These are phyloP conservation scores for Blastobotrys capitulatus DNA, from an alignment of 1,139 yeast species.

Conservation along the genomic window DNA sequence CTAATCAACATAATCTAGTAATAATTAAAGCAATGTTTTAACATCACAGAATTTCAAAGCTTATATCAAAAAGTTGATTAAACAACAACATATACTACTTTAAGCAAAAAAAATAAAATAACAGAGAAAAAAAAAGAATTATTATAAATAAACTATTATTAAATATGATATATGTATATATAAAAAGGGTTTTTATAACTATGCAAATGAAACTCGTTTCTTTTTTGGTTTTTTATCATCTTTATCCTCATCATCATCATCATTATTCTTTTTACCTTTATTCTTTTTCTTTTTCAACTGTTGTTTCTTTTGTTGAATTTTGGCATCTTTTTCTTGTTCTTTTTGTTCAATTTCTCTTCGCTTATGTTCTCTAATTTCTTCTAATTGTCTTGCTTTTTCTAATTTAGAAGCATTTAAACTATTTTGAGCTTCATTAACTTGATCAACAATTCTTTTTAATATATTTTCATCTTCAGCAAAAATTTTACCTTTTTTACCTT, in stretches of 20 bases:
- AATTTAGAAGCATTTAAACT: constrained; percentile 81
- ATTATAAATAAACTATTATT: not conserved
- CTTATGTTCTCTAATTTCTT: constrained; percentile 82
- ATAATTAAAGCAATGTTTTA: too few species aligned
- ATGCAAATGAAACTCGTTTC: constrained; percentile 27
- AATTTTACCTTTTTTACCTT: constrained; percentile 68
- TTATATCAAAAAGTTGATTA: too few species aligned
- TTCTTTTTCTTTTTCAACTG: constrained; percentile 58
- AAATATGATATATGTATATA: not conserved
- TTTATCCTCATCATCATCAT: constrained; percentile 5
- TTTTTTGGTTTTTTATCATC: constrained; percentile 9
- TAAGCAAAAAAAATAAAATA: not conserved
- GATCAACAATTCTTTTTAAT: constrained; percentile 63
- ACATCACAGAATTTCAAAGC: too few species aligned
- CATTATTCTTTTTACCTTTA: constrained; percentile 14
- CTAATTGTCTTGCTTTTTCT: constrained; percentile 83
- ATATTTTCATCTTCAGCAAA: constrained; percentile 68
- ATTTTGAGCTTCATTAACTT: constrained; percentile 79
- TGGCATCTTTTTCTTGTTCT: constrained; percentile 62
- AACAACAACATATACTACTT: too few species aligned
- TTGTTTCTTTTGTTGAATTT: constrained; percentile 69
- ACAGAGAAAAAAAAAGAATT: not conserved
- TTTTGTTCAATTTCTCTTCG: constrained; percentile 81
- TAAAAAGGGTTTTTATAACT: constrained; percentile 1
- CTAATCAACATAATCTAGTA: too few species aligned